Percentiles rank a stretch among this genome's conserved stretches.
These are phyloP conservation scores for Marchantia polymorpha DNA, from an alignment of 225 moss, liverwort and hornwort genomes.

Conservation along the genomic window DNA sequence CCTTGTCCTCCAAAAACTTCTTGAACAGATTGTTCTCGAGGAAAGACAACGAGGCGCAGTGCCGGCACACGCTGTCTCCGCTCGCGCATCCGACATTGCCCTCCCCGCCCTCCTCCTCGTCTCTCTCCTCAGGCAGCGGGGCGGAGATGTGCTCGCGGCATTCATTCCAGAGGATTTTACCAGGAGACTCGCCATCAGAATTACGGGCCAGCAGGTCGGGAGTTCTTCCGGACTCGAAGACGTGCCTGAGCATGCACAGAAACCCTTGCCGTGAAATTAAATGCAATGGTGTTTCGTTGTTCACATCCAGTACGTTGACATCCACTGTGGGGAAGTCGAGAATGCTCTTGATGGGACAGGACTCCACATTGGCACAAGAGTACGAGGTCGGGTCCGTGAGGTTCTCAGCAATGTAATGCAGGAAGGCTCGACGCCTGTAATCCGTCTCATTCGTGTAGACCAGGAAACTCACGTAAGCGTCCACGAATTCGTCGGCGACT, in stretches of 20 bases:
- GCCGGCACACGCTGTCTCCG: background rate
- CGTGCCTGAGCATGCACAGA: background rate
- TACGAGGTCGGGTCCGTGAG: too few species aligned
- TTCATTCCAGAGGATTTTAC: background rate
- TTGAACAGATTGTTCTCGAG: background rate
- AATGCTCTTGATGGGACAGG: background rate
- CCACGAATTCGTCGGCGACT: constrained; percentile 17
- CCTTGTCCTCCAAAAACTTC: background rate
- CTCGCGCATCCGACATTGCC: background rate
- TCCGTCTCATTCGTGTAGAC: constrained; percentile 19
- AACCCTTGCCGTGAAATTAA: constrained; percentile 15
- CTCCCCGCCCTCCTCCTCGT: background rate
- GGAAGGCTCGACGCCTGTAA: constrained; percentile 2
- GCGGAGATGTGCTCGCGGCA: background rate
- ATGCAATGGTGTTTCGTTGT: constrained; percentile 23
- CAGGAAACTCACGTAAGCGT: constrained; percentile 14
- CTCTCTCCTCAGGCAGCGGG: background rate
- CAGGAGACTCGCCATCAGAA: background rate
- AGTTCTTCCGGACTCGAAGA: constrained; percentile 5
- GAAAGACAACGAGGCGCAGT: constrained; percentile 3
- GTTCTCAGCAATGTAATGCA: constrained; percentile 21
- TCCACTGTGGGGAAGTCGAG: constrained; percentile 9
- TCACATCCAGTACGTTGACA: constrained; percentile 16
- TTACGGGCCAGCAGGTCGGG: background rate
- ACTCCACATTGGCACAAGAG: constrained; percentile 1